Evolutionary conservation across 441 rosid genomes (phyloP), one percentile per base, ranked within the genome.

Genomic region (Jatropha multifida): DNA sequence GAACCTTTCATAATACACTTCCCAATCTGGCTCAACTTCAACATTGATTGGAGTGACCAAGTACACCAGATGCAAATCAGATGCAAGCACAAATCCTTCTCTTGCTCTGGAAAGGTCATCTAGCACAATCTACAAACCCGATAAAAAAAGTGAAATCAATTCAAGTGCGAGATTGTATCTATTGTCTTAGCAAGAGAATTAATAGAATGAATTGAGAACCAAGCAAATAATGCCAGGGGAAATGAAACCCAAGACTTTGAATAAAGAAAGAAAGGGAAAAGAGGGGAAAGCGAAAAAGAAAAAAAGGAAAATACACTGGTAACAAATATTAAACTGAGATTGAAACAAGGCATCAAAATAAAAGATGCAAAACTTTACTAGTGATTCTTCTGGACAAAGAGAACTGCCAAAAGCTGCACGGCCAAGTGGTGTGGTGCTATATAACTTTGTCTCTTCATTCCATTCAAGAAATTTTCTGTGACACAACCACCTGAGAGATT

Each of bases 341-440:
- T 56, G 13, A 26, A 75, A 71, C 14, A 40, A 62, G n/a, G 17
- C 42, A 62, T 5, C n/a, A 73, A 51, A 23, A 63, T 12, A 65
- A 83, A 78, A 68, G 69, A 68, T 15, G 61, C 60, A 63, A 55
- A 83, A 58, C 65, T 67, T 80, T 92, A 96, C 99, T 80, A 96
- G 96, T 74, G 99, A 96, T 84, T 96, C 99, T 81, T 94, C 99
- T 74, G 99, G 99, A 85, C 96, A 89, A 75, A 96, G 92, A 77
- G 99, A 96, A 85, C 99, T 96, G 80, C 98, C 98, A 88, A 96
- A 96, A 82, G 99, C 78, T 78, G 97, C 99, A 81, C 94, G 96
- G 73, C 99, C 99, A n/a, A 96, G 99, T 74, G 99, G 94, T 65
- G 98, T 91, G 71, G 93, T 79, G 77, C 90, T 79, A 75, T 94